Base-by-base conservation (phyloP, 1,284 basidiomycete genomes). In the Ceratobasidium sp. region DNA sequence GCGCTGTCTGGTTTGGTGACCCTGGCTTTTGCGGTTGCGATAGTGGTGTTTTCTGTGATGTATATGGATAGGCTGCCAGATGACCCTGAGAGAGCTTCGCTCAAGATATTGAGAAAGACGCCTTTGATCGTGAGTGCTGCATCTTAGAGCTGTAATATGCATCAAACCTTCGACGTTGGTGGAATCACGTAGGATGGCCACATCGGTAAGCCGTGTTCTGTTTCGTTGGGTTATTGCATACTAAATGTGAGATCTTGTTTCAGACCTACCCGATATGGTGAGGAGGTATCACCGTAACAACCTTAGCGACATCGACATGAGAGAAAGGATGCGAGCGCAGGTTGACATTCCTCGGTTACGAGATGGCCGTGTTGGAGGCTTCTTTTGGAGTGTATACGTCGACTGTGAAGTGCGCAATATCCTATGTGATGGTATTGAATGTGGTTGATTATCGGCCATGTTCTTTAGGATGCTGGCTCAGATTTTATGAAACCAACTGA, bases 341-440 rank as follows among this genome's bases (percentile, higher is more conserved):
- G 92, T 97, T 54, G 96, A 97, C 83, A 95, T 97, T 65, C 94
- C 95, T 0, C 89, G 95, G 28, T 85, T 97, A 42, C 86, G 90
- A 46, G 83, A 91, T 82, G 96, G 96, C 3, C 90, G 89, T 81
- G 91, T 96, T 23, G 96, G 96, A 28, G 94, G 94, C 1, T 95
- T 96, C 87, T 97, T 97, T 87, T 97, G 95, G 95, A 94, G 83
- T 73, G 89, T 91, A 59, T 96, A 89, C 81, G 90, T 91, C 2
- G 83, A 82, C 1, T 95, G 93, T 76, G 81, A 82, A 20, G 71
- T 75, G 40, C 40, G 71, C 42, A 17, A 13, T 17, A 26, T 23
- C 12, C 46, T 66, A 6, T n/a, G 54, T 23, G 7, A 7, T n/a
- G n/a, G 26, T 50, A 40, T 26, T 33, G 12, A n/a, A 9, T n/a